Base-by-base conservation (phyloP, 805 yeast species). In the Saccharomyces jurei region DNA sequence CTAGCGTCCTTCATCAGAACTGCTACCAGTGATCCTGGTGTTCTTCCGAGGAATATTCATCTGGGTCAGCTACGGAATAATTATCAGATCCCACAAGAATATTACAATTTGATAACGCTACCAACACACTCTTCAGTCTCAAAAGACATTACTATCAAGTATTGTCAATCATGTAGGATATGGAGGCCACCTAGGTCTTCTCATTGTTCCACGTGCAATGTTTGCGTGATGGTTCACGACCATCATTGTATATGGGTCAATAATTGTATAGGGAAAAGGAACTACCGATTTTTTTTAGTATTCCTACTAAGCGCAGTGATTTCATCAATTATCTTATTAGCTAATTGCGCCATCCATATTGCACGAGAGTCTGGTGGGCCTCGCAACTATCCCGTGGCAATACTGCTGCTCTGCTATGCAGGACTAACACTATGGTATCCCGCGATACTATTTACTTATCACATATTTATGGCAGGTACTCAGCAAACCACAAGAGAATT, bases 181-280 rank as follows among this genome's bases (percentile, higher is more conserved):
- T 87, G 95, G 92, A 70, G 92, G 59, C 85, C 89, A 9, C 88
- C 90, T 1, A 70, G 95, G 52, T 71, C 90, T 0, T 80, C 85
- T 53, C 96, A 88, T 67, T 88, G 96, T 63, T 75, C 83, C 1
- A 74, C 74, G 2, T 88, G 96, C 69, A 81, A 81, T 57, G 74
- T 74, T 6, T 89, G 96, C 63, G 73, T 87, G 21, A 65, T 75
- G 36, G 67, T 74, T 55, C 85, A 82, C 64, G 95, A 87, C 63
- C 89, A 83, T 63, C 89, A 83, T 66, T 86, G 91, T 63, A 60
- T 74, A 36, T 82, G 87, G 81, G 64, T 88, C 50, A 84, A 86
- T 62, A 87, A 83, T 60, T 88, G 96, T 65, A 77, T 88, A 46
- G 96, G 96, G 1, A 80, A 81, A 56, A 69, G 87, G 53, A 88